Conservation (phyloP, 2,329 filamentous ascomycete species). For the Plectosphaerella plurivora region DNA sequence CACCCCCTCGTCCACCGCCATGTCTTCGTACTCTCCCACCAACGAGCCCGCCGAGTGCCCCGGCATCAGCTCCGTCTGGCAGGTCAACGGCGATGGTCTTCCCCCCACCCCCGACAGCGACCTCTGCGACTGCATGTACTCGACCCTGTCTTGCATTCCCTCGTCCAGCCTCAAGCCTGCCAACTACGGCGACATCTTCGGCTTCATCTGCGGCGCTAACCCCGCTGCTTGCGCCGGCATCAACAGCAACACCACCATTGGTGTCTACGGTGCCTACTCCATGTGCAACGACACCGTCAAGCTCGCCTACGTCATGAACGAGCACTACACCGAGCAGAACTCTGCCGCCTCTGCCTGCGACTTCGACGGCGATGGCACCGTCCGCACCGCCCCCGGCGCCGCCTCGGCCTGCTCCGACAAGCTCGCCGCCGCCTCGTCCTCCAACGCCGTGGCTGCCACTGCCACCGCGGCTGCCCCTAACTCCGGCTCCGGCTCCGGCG, state of each 20-base stretch:
- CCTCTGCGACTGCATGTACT: constrained; percentile 84
- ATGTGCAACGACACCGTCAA: constrained; percentile 70
- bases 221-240: constrained; percentile 62
- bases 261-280: constrained; percentile 71
- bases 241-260: constrained; percentile 59
- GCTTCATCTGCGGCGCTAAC: constrained; percentile 61
- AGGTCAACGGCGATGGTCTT: constrained; percentile 59
- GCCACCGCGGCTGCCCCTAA: constrained; percentile 34
- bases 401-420: constrained; percentile 53
- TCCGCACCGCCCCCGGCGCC: constrained; percentile 41
- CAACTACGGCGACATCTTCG: constrained; percentile 66
- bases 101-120: constrained; percentile 75
- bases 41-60: constrained; percentile 75
- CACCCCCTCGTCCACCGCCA: constrained; percentile 61
- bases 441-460: constrained; percentile 41
- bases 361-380: constrained; percentile 63
- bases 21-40: constrained; percentile 65
- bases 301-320: constrained; percentile 69
- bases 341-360: constrained; percentile 57
- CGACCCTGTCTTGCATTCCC: constrained; percentile 67
- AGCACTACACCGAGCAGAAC: constrained; percentile 62
- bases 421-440: constrained; percentile 59
- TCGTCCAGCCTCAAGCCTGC: constrained; percentile 50
- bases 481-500: constrained; percentile 19
- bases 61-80: constrained; percentile 59